Conservation (phyloP, 202 grass and related monocot species). For the Miscanthus sacchariflorus region DNA sequence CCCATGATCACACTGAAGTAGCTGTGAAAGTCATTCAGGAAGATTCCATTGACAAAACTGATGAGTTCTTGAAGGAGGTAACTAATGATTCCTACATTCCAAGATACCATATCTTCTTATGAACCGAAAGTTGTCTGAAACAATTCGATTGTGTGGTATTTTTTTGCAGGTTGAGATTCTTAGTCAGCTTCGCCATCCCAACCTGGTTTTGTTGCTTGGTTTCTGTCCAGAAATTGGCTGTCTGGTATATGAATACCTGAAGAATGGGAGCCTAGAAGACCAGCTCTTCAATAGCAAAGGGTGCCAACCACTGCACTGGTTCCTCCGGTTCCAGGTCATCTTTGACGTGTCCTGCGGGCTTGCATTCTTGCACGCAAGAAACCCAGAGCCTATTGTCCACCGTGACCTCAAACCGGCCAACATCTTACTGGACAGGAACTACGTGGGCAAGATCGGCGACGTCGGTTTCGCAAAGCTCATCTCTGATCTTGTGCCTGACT, state of each 20-base stretch:
- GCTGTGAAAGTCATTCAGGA: conserved; percentile 89
- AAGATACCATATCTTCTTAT: neutral
- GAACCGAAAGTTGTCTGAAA: neutral
- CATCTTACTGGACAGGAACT: conserved; percentile 82
- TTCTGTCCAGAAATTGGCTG: conserved; percentile 76
- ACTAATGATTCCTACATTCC: neutral
- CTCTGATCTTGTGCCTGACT: conserved; percentile 73
- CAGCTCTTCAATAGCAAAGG: conserved; percentile 60
- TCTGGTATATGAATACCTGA: conserved; percentile 81
- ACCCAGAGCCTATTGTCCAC: conserved; percentile 84
- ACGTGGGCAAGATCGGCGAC: conserved; percentile 76
- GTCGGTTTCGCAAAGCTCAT: conserved; percentile 90
- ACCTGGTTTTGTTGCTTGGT: conserved; percentile 80
- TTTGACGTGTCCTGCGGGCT: conserved; percentile 77
- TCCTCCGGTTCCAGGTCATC: conserved; percentile 72
- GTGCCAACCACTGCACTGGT: conserved; percentile 68
- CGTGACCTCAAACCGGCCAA: conserved; percentile 90
- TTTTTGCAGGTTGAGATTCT: conserved; percentile 69
- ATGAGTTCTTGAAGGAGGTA: conserved; percentile 87
- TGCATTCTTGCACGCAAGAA: conserved; percentile 75
- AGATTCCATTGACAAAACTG: conserved; percentile 66
- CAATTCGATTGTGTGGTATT: neutral
- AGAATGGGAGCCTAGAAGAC: conserved; percentile 82
- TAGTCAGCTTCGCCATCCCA: conserved; percentile 81
- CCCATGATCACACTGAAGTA: conserved; percentile 81